Base-by-base conservation (phyloP, 2,329 filamentous ascomycete species). In the Fusarium mundagurra region DNA sequence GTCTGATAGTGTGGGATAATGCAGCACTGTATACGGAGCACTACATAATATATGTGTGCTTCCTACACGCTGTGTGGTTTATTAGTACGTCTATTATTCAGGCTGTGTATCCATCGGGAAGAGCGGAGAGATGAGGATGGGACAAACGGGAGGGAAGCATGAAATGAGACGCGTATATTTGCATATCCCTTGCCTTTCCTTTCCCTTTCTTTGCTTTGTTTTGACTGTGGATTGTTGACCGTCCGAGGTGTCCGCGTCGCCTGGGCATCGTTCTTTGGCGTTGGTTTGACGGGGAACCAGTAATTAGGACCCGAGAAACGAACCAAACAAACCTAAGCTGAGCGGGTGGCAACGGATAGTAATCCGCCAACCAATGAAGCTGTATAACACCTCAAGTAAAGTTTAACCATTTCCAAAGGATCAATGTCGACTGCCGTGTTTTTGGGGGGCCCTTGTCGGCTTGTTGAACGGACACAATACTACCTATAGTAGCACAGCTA, bases 391-490 rank as follows among this genome's bases (percentile, higher is more conserved):
- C 29, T 31, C 36, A 41, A 34, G 39, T 54, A 68, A 55, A 69
- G 64, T 68, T 68, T 20, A 41, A 68, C 54, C 60, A 68, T 38
- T 45, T 41, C 24, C 29, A 50, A 60, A 61, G 54, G 45, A 68
- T 50, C 47, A 62, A 68, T 61, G 54, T 63, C 38, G 55, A 69
- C 66, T 68, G 64, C 66, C 66, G 66, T 38, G 64, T 22, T 11
- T 39, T 44, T 22, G n/a, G 22, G 18, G 33, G 36, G 8, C 12
- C 34, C 57, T 51, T 50, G 55, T 59, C 41, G 18, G 27, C n/a
- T 47, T 48, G 43, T 60, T 51, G 57, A 36, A 51, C 20, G 27
- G 51, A 31, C 34, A 29, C 20, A 55, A 51, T 60, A 36, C 43
- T 60, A 51, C 50, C 13, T 34, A 9, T 38, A 29, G 57, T 51